These are phyloP conservation scores for Tetraselmis striata DNA, from an alignment of 139 green algal species.

Conservation along the genomic window DNA sequence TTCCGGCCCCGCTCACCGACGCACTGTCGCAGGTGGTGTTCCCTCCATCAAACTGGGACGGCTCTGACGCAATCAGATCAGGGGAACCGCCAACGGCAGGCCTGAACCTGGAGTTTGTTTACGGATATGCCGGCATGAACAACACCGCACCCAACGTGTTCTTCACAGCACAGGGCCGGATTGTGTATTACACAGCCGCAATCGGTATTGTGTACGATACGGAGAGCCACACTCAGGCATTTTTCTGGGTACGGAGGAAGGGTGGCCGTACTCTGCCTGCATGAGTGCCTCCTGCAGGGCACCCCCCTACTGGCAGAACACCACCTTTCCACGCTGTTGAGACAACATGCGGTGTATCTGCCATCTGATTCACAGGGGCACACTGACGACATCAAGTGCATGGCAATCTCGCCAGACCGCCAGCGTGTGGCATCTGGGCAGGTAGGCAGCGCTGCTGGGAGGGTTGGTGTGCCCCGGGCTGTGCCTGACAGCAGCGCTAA, in stretches of 20 bases:
- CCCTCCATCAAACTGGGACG: conserved; percentile 6
- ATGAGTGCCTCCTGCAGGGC: too few relatives aligned
- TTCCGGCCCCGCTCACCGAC: too few relatives aligned
- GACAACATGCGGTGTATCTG: too few relatives aligned
- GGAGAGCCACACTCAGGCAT: conserved; percentile 3
- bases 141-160: conserved; percentile 24
- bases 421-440: background rate
- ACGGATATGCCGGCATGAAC: conserved; percentile 17
- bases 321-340: too few relatives aligned
- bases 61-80: background rate
- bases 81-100: background rate
- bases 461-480: background rate
- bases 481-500: too few relatives aligned
- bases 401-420: conserved; percentile 4
- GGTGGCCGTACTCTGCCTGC: too few relatives aligned
- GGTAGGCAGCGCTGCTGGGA: background rate
- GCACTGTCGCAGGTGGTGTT: conserved; percentile 8
- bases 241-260: conserved; percentile 8
- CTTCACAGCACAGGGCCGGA: conserved; percentile 6
- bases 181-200: conserved; percentile 3
- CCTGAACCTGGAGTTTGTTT: conserved; percentile 20
- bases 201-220: conserved; percentile 4
- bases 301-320: too few relatives aligned
- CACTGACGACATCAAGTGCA: conserved; percentile 15
- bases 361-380: conserved; percentile 6